Evolutionary conservation across 495 filamentous ascomycete genomes (phyloP).

Genomic region (Lasiosphaeriaceae sp.): DNA sequence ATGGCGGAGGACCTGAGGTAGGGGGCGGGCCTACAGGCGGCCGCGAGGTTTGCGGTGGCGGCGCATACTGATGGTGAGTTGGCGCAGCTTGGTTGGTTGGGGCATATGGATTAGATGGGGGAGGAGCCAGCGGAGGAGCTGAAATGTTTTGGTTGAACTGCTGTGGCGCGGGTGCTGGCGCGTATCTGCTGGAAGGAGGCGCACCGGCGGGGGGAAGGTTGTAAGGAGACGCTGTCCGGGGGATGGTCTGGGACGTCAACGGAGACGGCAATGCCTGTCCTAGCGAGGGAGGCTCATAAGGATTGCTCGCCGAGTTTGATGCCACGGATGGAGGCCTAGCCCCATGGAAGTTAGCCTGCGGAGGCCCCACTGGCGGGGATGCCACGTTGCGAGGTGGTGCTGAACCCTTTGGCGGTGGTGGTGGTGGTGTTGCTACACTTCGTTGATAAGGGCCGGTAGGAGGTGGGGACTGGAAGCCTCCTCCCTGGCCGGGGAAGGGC

Average conservation of each 20-base stretch:
- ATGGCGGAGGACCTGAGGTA: slow-evolving; percentile 46
- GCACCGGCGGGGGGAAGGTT: slow-evolving; percentile 74
- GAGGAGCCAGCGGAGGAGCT: slow-evolving; percentile 28
- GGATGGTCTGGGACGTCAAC: slow-evolving; percentile 51
- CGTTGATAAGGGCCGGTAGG: slow-evolving; percentile 34
- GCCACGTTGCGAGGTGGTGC: slow-evolving; percentile 46
- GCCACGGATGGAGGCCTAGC: slow-evolving; percentile 57
- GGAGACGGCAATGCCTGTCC: slow-evolving; percentile 35
- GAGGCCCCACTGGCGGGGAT: slow-evolving; percentile 49
- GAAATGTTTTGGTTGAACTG: slow-evolving; percentile 40
- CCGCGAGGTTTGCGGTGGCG: slow-evolving; percentile 25
- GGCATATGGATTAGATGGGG: slow-evolving; percentile 59
- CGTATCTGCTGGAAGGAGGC: slow-evolving; percentile 77
- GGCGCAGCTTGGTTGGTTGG: slow-evolving; percentile 28
- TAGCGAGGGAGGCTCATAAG: slow-evolving; percentile 59
- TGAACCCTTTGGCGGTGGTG: slow-evolving; percentile 56
- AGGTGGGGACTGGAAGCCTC: slow-evolving; percentile 42
- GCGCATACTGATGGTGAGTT: slow-evolving; percentile 30
- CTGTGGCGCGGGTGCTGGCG: slow-evolving; percentile 67
- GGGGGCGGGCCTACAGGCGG: slow-evolving; percentile 38
- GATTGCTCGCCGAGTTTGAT: slow-evolving; percentile 64
- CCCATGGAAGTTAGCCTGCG: slow-evolving; percentile 46
- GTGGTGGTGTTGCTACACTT: slow-evolving; percentile 40
- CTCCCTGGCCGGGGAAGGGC: slow-evolving; percentile 62
- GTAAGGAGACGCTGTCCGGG: slow-evolving; percentile 82